Base-by-base conservation (phyloP, 352 stramenopile species). In the Achlya hypogyna region DNA sequence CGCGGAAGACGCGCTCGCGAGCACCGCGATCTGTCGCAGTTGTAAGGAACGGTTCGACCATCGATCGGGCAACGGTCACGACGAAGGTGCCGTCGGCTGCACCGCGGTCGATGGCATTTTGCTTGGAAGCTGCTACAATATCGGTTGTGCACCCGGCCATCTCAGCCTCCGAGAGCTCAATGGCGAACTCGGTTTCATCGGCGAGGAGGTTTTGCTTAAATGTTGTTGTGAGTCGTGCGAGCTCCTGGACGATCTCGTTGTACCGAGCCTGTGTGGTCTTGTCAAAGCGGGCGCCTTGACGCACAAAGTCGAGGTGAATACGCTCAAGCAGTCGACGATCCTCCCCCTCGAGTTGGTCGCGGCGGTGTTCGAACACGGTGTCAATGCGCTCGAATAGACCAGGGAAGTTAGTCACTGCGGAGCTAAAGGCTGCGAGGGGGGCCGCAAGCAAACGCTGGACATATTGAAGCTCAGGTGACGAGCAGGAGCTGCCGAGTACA, bases 181-280 rank as follows among this genome's bases (percentile, higher is more conserved):
- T 69, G 51, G 83, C 72, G 65, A 76, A 86, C 32, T 72, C 66
- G 60, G 77, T 73, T 70, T 90, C 81, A 51, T 90, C 81, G 51
- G 84, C 79, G 14, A 88, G 53, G 43, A 89, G 65, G 65, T 89
- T 88, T 74, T 89, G 81, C 52, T 69, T 72, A 60, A 88, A 88
- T 65, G 76, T 70, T 1, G 81, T 90, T 35, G 67, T 63, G 20
- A 88, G 69, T 10, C 69, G 69, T 5, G 79, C 79, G 12, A 90
- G 51, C 70, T 86, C 63, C 28, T 77, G 74, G 42, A 81, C 53
- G 42, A 88, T 75, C 51, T 81, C 75, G 18, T 72, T 75, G 72
- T 86, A 79, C 40, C 78, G 74, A 25, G 72, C 34, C 71, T 82
- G 77, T 16, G 63, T 65, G 20, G 73, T 66, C 20, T 65, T 43